Evolutionary conservation across 805 yeast genomes (phyloP).

Genomic region (Zygoascus tannicola): DNA sequence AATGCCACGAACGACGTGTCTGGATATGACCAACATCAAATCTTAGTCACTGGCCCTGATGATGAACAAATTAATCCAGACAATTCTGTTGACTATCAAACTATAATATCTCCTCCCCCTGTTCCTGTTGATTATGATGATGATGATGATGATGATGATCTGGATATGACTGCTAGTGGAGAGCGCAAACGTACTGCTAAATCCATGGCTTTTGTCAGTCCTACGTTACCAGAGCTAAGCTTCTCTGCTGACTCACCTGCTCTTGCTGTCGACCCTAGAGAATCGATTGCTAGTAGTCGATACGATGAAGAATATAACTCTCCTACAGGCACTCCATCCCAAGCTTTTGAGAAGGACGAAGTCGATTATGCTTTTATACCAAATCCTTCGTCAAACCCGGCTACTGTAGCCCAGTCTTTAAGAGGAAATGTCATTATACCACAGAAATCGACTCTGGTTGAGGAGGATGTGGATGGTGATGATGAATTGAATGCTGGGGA

Average conservation of each 20-base stretch:
- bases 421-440: constrained; percentile 65
- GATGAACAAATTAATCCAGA: neutral
- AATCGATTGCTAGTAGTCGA: constrained; percentile 1
- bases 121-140: neutral
- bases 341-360: neutral
- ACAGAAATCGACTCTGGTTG: constrained; percentile 70
- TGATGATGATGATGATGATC: neutral
- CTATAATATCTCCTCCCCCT: neutral
- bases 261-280: neutral
- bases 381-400: neutral
- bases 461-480: constrained; percentile 69
- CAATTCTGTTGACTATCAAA: neutral
- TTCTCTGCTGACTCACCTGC: neutral
- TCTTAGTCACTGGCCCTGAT: neutral
- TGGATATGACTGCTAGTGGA: neutral
- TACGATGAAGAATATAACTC: neutral
- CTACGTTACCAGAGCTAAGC: constrained; percentile 1
- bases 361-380: neutral
- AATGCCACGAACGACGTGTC: neutral
- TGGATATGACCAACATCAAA: neutral
- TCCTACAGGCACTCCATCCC: neutral
- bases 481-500: constrained; percentile 18
- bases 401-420: constrained; percentile 27
- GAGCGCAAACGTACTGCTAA: neutral
- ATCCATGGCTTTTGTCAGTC: constrained; percentile 2